phyloP scores from a whole-genome alignment of 306 rosid genomes.

The Cucurbita moschata region DNA sequence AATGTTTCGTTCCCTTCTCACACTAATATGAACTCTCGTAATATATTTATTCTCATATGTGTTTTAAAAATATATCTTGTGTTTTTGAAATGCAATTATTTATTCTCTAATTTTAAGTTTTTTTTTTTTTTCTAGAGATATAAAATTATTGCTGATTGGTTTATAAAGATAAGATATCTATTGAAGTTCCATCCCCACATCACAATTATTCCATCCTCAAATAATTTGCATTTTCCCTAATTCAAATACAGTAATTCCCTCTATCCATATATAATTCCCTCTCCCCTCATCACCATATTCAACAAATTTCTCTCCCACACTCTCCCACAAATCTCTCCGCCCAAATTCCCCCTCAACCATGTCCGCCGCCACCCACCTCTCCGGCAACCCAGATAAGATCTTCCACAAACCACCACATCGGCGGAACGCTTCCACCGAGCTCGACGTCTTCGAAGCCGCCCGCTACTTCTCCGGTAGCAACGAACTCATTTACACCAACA shows the following conservation, averaged over 20 bases:
- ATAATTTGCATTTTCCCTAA: no score
- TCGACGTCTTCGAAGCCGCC: conserved; percentile 87
- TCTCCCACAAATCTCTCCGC: not conserved
- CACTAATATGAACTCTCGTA: no score
- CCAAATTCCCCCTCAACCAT: conserved; percentile 21
- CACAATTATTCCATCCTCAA: no score
- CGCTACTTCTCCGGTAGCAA: conserved; percentile 78
- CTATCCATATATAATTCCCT: not conserved
- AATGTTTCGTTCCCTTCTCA: no score
- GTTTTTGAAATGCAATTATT: no score
- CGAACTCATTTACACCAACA: conserved; percentile 15
- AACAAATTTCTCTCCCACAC: not conserved
- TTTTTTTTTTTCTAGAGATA: no score
- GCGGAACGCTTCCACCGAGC: conserved; percentile 68
- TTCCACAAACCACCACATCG: conserved; percentile 60
- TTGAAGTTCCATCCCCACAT: no score
- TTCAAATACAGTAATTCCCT: not conserved
- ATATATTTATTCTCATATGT: no score
- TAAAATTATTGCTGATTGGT: no score
- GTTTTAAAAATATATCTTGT: no score
- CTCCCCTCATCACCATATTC: not conserved
- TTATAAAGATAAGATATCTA: no score
- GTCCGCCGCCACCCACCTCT: conserved; percentile 44
- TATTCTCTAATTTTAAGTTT: no score
- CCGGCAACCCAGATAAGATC: conserved; percentile 31